Evolutionary conservation across 148 eudicot genomes (phyloP), one percentile per base, ranked within the genome.

Genomic region (Vaccinium corymbosum): DNA sequence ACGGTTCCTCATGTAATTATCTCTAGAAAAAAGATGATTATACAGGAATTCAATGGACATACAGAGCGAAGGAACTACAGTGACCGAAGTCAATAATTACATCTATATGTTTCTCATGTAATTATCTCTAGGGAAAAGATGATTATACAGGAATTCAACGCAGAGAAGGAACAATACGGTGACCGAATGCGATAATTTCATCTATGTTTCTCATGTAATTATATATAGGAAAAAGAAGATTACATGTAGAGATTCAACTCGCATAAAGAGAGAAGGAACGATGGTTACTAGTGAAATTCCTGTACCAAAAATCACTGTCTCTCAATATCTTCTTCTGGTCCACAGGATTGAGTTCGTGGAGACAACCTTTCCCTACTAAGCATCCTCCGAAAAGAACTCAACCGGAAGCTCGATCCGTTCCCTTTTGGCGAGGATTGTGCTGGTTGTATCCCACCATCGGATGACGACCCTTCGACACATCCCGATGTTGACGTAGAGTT

Each of bases 341-440:
- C 86, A 70, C 76, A 53, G 51, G 64, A 84, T 62, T 87, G 89
- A 78, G 77, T 57, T 71, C 89, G 85, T 32, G 76, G 79, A 14
- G 89, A 89, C 22, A 89, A 91, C 84, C 86, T 78, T 17, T 92
- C 92, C 82, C 89, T 68, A 38, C 87, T 85, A 76, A 94, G 89
- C 62, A 92, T 90, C 84, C 86, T 91, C 62, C 89, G 85, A 49
- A 92, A 92, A 1, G 95, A 92, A 71, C 89, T 87, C 72, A 94
- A 83, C 77, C 93, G 85, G 49, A 88, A 92, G 83, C 78, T 90
- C 11, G 92, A 86, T 29, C 76, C 90, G 52, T 20, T 49, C 57
- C n/a, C 61, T 76, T 89, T 91, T 10, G 76, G 32, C 20, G 82
- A 75, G 0, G 83, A 75, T 46, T 86, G 89, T 25, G 53, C 16